A percentile compares a stretch with the other conserved stretches of the same genome.
Evolutionary conservation across 2,329 filamentous ascomycete genomes (phyloP).

Genomic region (Fusarium sp.): DNA sequence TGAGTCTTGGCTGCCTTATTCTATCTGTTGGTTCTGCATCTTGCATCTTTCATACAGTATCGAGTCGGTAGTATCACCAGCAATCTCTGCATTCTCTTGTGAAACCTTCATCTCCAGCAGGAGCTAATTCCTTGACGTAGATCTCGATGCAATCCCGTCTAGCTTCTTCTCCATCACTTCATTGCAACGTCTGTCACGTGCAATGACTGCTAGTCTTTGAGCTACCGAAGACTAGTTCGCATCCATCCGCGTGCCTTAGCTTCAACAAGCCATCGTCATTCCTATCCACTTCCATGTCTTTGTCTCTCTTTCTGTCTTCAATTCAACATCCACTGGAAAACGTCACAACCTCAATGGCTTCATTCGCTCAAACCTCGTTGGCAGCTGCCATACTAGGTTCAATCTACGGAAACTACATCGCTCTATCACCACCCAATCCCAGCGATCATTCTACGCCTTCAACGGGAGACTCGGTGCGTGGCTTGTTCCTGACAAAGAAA

Average conservation of each 20-base stretch:
- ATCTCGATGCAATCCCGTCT: not conserved
- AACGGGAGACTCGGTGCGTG: conserved; percentile 40
- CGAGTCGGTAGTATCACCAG: not conserved
- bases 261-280: not conserved
- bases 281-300: not conserved
- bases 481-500: conserved; percentile 44
- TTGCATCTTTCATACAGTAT: not conserved
- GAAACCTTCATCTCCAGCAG: not conserved
- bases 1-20: not conserved
- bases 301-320: not conserved
- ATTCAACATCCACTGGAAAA: not conserved
- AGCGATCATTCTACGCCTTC: conserved; percentile 11
- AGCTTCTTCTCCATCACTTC: not conserved
- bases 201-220: not conserved
- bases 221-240: not conserved
- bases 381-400: conserved; percentile 45
- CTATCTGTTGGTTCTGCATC: not conserved
- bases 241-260: not conserved
- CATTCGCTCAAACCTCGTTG: conserved; percentile 29
- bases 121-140: not conserved
- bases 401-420: conserved; percentile 46
- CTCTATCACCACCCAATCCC: conserved; percentile 49
- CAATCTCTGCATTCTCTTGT: not conserved
- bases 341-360: conserved; percentile 7
- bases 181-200: conserved; percentile 1